Conservation (phyloP, 108 stramenopile genomes). For the Conticribra weissflogii region DNA sequence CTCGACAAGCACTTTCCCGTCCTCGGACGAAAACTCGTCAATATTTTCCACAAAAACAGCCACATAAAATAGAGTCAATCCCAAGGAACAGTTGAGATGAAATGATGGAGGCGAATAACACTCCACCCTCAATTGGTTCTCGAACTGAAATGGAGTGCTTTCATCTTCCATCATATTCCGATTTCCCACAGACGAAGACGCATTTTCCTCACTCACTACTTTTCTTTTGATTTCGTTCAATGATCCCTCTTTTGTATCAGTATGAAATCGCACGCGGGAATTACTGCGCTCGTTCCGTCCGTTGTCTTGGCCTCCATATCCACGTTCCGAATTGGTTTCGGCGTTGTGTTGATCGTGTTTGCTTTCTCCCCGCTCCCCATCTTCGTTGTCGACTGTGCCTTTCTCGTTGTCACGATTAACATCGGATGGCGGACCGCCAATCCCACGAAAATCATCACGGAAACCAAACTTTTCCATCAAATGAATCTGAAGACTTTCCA, state of each 20-base stretch:
- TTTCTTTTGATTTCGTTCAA: background rate
- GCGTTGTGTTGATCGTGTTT: background rate
- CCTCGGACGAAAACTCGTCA: no score
- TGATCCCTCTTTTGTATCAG: constrained; percentile 32
- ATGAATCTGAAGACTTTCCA: constrained; percentile 18
- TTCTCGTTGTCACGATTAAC: background rate
- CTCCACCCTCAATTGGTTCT: constrained; percentile 8
- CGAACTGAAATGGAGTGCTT: no score
- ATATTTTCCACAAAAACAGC: no score
- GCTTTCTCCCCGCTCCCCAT: background rate
- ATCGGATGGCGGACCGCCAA: background rate
- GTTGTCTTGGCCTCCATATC: background rate
- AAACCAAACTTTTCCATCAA: constrained; percentile 22
- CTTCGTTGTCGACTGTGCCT: background rate
- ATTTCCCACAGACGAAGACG: background rate
- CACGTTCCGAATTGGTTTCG: background rate
- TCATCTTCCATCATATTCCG: background rate
- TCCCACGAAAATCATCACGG: constrained; percentile 27
- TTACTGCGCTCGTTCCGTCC: background rate
- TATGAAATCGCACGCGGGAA: constrained; percentile 27
- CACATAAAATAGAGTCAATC: constrained; percentile 41
- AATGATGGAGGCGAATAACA: constrained; percentile 17
- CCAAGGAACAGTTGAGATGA: constrained; percentile 19
- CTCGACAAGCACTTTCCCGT: constrained; percentile 18
- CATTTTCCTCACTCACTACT: constrained; percentile 1